Conservation (phyloP, 495 filamentous ascomycete species). For the Penicillium lividum region DNA sequence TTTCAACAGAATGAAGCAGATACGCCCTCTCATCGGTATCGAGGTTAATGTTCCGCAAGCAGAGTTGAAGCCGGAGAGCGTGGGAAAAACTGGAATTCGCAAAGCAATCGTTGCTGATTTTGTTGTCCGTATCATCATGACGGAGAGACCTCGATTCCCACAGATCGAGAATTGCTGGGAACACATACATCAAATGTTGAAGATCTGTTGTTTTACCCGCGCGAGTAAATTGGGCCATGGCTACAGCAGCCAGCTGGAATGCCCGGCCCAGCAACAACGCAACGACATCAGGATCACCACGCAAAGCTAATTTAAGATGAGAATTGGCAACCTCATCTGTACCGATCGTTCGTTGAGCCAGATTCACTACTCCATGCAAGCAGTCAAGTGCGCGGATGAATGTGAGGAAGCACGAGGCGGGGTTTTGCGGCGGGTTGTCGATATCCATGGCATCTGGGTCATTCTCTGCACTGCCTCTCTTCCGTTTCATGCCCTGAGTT, state of each 20-base stretch:
- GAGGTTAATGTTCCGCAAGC: conserved; percentile 33
- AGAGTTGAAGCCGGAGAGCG: conserved; percentile 40
- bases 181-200: conserved; percentile 43
- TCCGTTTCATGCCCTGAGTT: conserved; percentile 50
- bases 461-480: conserved; percentile 39
- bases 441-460: conserved; percentile 38
- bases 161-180: conserved; percentile 41
- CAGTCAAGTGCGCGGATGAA: conserved; percentile 44
- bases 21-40: conserved; percentile 42
- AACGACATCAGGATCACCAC: conserved; percentile 47
- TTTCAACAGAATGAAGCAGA: conserved; percentile 53
- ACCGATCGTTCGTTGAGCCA: conserved; percentile 28
- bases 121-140: conserved; percentile 39
- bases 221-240: conserved; percentile 35
- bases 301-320: conserved; percentile 53
- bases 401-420: conserved; percentile 40
- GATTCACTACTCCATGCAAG: conserved; percentile 35
- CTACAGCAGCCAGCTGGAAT: conserved; percentile 38
- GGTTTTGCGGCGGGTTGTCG: conserved; percentile 34
- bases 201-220: conserved; percentile 41
- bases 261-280: conserved; percentile 47
- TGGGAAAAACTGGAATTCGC: conserved; percentile 41
- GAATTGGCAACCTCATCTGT: conserved; percentile 47
- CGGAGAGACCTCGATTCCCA: conserved; percentile 49
- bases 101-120: conserved; percentile 46